Evolutionary conservation across 139 green algal species (phyloP).

Genomic region (Marvania coccoides): DNA sequence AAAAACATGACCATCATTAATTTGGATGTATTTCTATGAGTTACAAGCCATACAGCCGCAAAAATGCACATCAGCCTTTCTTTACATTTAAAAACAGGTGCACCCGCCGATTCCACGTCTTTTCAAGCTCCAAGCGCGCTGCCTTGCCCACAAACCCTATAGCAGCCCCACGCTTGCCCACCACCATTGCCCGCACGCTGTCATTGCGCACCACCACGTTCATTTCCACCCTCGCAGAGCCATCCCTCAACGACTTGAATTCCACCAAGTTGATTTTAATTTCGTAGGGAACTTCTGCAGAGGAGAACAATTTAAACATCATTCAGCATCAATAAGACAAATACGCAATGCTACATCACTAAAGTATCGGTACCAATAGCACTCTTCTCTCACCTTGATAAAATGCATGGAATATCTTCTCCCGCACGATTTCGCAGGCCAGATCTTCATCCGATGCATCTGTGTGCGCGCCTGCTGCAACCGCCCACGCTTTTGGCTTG

Average conservation of each 20-base stretch:
- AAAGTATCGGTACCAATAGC: no score
- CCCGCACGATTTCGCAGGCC: conserved; percentile 36
- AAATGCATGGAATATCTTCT: conserved; percentile 42
- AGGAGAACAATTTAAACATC: background rate
- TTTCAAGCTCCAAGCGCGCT: conserved; percentile 16
- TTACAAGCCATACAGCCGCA: no score
- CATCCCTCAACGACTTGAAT: conserved; percentile 4
- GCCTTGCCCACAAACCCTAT: conserved; percentile 11
- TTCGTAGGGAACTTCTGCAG: conserved; percentile 32
- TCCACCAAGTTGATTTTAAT: background rate
- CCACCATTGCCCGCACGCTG: conserved; percentile 25
- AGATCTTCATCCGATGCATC: conserved; percentile 23
- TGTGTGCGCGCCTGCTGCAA: conserved; percentile 13
- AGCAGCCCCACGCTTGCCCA: conserved; percentile 22
- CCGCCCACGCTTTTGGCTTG: conserved; percentile 16
- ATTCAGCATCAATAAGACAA: no score
- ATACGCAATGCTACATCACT: no score
- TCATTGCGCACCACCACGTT: conserved; percentile 24
- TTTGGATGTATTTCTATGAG: no score
- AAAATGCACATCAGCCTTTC: no score
- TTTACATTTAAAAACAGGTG: conserved; percentile 27
- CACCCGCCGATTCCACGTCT: conserved; percentile 10
- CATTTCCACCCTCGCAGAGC: conserved; percentile 28
- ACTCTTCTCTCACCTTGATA: conserved; percentile 13
- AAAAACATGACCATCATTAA: no score